These are phyloP conservation scores for Ceratobasidium papillatum DNA, from an alignment of 1,284 basidiomycete species.

Conservation along the genomic window DNA sequence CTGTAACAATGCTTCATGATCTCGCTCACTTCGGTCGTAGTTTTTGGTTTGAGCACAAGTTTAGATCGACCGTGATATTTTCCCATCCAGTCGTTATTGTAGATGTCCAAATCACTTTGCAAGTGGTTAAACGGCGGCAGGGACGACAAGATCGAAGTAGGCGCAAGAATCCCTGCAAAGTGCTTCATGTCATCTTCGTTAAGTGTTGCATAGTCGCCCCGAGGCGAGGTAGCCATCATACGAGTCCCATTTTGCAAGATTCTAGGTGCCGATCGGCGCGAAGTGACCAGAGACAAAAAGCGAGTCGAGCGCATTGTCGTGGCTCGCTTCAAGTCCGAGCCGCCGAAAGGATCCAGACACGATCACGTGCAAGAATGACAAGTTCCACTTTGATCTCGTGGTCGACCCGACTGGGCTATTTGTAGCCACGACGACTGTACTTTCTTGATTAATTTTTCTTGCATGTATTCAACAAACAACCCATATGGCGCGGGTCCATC, in stretches of 20 bases:
- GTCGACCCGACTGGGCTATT: background rate
- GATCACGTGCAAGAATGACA: background rate
- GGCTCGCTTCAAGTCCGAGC: background rate
- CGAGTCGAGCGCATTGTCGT: slow-evolving; percentile 26
- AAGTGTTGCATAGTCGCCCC: slow-evolving; percentile 37
- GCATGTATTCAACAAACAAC: slow-evolving; percentile 9
- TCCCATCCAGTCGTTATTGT: slow-evolving; percentile 97
- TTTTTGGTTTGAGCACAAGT: slow-evolving; percentile 89
- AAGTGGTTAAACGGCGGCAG: slow-evolving; percentile 38
- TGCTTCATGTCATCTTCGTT: slow-evolving; percentile 43
- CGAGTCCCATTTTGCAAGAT: background rate
- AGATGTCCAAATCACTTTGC: slow-evolving; percentile 68
- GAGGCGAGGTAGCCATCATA: slow-evolving; percentile 22
- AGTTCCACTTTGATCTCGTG: too few species aligned
- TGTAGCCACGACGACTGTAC: background rate
- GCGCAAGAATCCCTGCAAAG: slow-evolving; percentile 44
- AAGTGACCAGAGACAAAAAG: background rate
- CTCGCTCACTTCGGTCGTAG: slow-evolving; percentile 86
- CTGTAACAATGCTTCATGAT: slow-evolving; percentile 88
- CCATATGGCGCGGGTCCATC: background rate
- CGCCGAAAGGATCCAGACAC: background rate
- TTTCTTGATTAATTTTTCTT: slow-evolving; percentile 6
- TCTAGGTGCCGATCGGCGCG: background rate
- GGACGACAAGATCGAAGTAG: slow-evolving; percentile 45
- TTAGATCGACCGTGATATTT: slow-evolving; percentile 88